Conservation (phyloP, 495 filamentous ascomycete genomes). For the Hypoxylon subgilvum region DNA sequence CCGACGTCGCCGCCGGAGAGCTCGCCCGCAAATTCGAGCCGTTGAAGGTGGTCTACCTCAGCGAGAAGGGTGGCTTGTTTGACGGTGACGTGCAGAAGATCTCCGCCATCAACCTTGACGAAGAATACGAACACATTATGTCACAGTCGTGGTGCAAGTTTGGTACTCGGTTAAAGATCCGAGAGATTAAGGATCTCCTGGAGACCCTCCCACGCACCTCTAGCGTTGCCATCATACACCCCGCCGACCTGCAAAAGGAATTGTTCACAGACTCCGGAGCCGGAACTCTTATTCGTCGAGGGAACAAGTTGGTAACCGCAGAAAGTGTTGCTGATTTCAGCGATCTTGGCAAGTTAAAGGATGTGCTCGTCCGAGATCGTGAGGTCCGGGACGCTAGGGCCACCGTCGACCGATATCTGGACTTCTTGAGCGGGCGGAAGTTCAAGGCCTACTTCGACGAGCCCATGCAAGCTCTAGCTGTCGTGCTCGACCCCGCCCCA, state of each 20-base stretch:
- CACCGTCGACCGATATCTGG: slow-evolving; percentile 85
- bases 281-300: slow-evolving; percentile 90
- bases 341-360: slow-evolving; percentile 76
- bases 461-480: slow-evolving; percentile 93
- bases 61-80: slow-evolving; percentile 95
- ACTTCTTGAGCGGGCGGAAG: slow-evolving; percentile 72
- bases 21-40: slow-evolving; percentile 88
- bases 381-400: slow-evolving; percentile 82
- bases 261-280: slow-evolving; percentile 95
- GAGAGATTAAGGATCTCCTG: slow-evolving; percentile 94
- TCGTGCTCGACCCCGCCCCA: slow-evolving; percentile 76
- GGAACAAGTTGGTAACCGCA: slow-evolving; percentile 84
- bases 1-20: slow-evolving; percentile 94
- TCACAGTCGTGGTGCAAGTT: slow-evolving; percentile 94
- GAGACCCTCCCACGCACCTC: slow-evolving; percentile 86
- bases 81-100: slow-evolving; percentile 96
- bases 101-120: slow-evolving; percentile 95
- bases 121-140: slow-evolving; percentile 96
- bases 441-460: slow-evolving; percentile 97
- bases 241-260: slow-evolving; percentile 92
- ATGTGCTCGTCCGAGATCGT: slow-evolving; percentile 82
- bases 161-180: slow-evolving; percentile 96
- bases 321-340: slow-evolving; percentile 78
- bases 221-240: slow-evolving; percentile 97
- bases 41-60: slow-evolving; percentile 96